Evolutionary conservation across 2,329 filamentous ascomycete species (phyloP), one percentile per base, ranked within the genome.

Genomic region (Aspergillus jensenii): DNA sequence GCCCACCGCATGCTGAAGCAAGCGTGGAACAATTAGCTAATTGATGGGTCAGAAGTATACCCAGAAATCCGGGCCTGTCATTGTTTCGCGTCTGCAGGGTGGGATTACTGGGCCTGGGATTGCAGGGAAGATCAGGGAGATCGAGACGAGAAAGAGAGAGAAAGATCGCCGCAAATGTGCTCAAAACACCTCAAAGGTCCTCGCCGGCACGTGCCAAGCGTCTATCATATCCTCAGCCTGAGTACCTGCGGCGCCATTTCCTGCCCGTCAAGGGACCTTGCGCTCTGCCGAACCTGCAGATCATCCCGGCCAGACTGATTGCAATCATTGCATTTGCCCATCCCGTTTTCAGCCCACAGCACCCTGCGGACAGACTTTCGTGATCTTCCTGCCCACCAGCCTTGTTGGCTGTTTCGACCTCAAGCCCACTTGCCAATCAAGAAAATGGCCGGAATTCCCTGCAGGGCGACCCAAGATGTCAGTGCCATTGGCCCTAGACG

Each of bases 131-230:
- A 15, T 11, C 12, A 31, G 2, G 44, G n/a, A 46, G 23, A 23
- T 12, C 4, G 14, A 11, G 39, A 44, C 1, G 43, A 50, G 35
- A 21, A 17, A 50, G 27, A 41, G 33, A 56, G 17, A 56, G 6
- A 19, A 39, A 31, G 51, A 55, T 44, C 37, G 47, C 31, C 52
- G n/a, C 17, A 44, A 50, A 50, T 44, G 31, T 39, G 49, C 49
- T 43, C 49, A 52, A 52, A 52, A n/a, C 3, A 17, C 21, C 49
- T 43, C 49, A 25, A 35, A 44, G 49, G 49, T 52, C 49, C 49
- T 35, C 49, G 25, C 44, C 9, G 9, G 9, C 41, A 45, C 21
- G 19, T 23, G 41, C 41, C 41, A 45, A 45, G 41, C 35, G 35
- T 37, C 35, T 37, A n/a, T 37, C 35, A 37, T 23, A 12, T 23